These are phyloP conservation scores for Cladophialophora yegresii DNA, from an alignment of 2,329 filamentous ascomycete genomes.

Conservation along the genomic window DNA sequence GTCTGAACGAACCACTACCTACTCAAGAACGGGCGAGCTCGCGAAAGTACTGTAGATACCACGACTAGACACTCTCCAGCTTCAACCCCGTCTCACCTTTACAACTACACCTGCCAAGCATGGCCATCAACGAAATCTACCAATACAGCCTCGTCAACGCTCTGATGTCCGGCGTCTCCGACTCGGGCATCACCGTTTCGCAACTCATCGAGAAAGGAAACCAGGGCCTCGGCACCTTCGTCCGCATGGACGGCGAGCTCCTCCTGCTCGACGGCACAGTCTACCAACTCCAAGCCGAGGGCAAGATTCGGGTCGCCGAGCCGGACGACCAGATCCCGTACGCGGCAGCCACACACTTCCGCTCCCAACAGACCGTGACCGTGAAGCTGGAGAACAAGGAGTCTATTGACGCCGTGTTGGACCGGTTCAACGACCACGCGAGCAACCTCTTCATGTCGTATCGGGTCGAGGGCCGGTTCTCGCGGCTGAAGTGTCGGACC, in stretches of 20 bases:
- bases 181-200: slow-evolving; percentile 51
- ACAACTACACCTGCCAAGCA: slow-evolving; percentile 20
- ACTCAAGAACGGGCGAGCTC: neutral
- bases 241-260: slow-evolving; percentile 49
- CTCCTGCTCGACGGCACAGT: slow-evolving; percentile 47
- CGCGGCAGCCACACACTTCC: slow-evolving; percentile 41
- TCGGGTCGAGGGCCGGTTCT: slow-evolving; percentile 37
- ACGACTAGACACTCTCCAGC: neutral
- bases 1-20: neutral
- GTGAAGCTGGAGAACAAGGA: slow-evolving; percentile 34
- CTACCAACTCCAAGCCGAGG: slow-evolving; percentile 48
- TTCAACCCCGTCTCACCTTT: neutral
- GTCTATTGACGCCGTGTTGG: slow-evolving; percentile 32
- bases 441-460: slow-evolving; percentile 40
- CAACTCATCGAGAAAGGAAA: slow-evolving; percentile 52
- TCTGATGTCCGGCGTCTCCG: slow-evolving; percentile 50
- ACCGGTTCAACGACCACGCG: slow-evolving; percentile 32
- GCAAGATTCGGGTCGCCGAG: slow-evolving; percentile 41
- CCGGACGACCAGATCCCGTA: slow-evolving; percentile 46
- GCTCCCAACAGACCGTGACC: slow-evolving; percentile 35
- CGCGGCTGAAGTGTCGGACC: slow-evolving; percentile 37
- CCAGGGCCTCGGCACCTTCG: slow-evolving; percentile 54
- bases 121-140: slow-evolving; percentile 47
- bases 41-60: neutral
- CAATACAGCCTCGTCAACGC: slow-evolving; percentile 50